A percentile compares a stretch with the other conserved stretches of the same genome.
Evolutionary conservation across 345 rosid species (phyloP).

Genomic region (Hibiscus tridactylites): DNA sequence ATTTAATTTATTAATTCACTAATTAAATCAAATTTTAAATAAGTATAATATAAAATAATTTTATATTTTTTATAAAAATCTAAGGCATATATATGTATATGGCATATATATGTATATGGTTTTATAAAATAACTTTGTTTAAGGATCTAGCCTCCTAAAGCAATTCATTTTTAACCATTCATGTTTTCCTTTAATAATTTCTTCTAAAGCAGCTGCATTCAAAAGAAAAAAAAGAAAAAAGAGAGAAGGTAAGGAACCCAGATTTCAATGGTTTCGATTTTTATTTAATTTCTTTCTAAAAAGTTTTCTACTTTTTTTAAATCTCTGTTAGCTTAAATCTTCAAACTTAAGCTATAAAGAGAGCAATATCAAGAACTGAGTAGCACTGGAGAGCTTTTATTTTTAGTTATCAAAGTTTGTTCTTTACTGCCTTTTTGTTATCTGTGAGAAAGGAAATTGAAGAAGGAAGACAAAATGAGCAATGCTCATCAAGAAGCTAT

Average conservation of each 20-base stretch:
- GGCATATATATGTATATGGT: too few species aligned
- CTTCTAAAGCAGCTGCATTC: not conserved
- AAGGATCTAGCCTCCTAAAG: too few species aligned
- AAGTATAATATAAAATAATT: too few species aligned
- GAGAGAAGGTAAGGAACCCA: not conserved
- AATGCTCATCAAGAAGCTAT: slow-evolving; percentile 56
- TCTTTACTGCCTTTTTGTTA: not conserved
- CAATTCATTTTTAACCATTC: not conserved
- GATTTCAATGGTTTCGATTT: not conserved
- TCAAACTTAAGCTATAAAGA: not conserved
- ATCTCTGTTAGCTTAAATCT: not conserved
- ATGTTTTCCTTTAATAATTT: not conserved
- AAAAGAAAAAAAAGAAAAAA: too few species aligned
- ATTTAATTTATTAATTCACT: too few species aligned
- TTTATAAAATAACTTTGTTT: too few species aligned
- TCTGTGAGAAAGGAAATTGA: slow-evolving; percentile 6
- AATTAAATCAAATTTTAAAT: too few species aligned
- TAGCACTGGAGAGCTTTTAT: not conserved
- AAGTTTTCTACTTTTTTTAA: not conserved
- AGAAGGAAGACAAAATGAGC: slow-evolving; percentile 31
- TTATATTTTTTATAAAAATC: too few species aligned
- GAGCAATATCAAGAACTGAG: not conserved
- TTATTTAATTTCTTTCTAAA: not conserved
- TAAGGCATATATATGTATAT: too few species aligned
- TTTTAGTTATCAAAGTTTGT: not conserved